Conservation (phyloP, 306 rosid species). For the Cucurbita maxima region DNA sequence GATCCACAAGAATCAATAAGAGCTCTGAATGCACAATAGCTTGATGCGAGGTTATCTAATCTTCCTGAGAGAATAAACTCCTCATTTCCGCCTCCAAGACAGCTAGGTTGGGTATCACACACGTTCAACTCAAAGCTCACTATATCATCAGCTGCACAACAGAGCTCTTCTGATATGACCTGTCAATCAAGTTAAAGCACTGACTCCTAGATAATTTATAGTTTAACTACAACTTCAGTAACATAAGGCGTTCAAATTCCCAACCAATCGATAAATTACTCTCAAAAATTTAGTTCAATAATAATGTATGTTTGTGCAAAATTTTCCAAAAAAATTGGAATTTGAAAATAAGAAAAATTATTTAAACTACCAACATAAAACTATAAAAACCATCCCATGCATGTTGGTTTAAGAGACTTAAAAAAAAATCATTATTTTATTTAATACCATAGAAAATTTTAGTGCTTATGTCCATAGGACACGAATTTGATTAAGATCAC, state of each 20-base stretch:
- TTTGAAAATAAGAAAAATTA: neutral
- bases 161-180: slow-evolving; percentile 71
- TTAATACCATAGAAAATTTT: neutral
- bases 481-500: neutral
- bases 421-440: neutral
- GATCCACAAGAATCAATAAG: slow-evolving; percentile 69
- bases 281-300: neutral
- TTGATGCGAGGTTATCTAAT: slow-evolving; percentile 89
- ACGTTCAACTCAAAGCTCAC: slow-evolving; percentile 70
- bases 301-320: neutral
- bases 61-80: slow-evolving; percentile 97
- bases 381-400: neutral
- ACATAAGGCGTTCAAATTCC: neutral
- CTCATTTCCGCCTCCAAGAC: slow-evolving; percentile 91
- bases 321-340: neutral
- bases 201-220: slow-evolving; percentile 3
- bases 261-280: neutral
- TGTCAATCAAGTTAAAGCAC: slow-evolving; percentile 16
- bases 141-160: slow-evolving; percentile 55
- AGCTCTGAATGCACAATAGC: slow-evolving; percentile 86
- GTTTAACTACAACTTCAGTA: neutral
- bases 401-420: neutral
- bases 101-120: slow-evolving; percentile 94
- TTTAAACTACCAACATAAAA: neutral
- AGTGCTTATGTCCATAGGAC: neutral